Percentiles rank a stretch among this genome's conserved stretches.
phyloP scores from a whole-genome alignment of 2,329 filamentous ascomycete genomes.

The Beauveria sp. region DNA sequence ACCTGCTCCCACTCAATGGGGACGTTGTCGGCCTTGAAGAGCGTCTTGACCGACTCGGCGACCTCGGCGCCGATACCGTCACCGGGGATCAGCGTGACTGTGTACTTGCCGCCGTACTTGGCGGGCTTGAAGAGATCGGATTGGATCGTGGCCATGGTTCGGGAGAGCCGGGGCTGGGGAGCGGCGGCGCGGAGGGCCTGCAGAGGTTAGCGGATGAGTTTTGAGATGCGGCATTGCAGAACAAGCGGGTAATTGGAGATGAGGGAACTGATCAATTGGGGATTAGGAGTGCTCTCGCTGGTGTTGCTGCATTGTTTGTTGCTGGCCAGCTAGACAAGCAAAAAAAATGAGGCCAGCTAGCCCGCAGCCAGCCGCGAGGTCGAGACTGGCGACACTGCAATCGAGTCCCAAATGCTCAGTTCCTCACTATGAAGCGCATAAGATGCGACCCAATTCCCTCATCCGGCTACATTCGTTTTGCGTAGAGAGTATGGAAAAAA shows the following conservation, averaged over 20 bases:
- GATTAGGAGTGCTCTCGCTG: not conserved
- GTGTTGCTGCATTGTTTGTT: not conserved
- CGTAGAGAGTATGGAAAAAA: not conserved
- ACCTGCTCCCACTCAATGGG: conserved; percentile 99
- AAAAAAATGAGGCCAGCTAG: not conserved
- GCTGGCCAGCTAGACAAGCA: not conserved
- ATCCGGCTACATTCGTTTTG: not conserved
- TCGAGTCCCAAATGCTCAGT: not conserved
- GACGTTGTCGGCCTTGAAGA: conserved; percentile 99
- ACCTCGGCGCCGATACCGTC: conserved; percentile 98
- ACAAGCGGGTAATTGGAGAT: no score
- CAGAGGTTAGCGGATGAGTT: not conserved
- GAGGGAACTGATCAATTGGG: not conserved
- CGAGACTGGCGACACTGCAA: not conserved
- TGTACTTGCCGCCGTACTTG: conserved; percentile 99
- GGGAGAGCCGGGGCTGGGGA: conserved; percentile 37
- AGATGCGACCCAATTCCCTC: not conserved
- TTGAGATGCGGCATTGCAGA: not conserved
- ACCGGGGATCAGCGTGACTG: conserved; percentile 95
- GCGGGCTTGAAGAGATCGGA: conserved; percentile 98
- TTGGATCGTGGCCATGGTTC: conserved; percentile 72
- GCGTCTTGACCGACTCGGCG: conserved; percentile 94
- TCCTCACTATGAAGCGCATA: not conserved
- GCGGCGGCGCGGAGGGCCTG: conserved; percentile 47
- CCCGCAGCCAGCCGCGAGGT: not conserved